Evolutionary conservation across 176 grass and related monocot genomes (phyloP), one percentile per base, ranked within the genome.

Genomic region (Olyra latifolia): DNA sequence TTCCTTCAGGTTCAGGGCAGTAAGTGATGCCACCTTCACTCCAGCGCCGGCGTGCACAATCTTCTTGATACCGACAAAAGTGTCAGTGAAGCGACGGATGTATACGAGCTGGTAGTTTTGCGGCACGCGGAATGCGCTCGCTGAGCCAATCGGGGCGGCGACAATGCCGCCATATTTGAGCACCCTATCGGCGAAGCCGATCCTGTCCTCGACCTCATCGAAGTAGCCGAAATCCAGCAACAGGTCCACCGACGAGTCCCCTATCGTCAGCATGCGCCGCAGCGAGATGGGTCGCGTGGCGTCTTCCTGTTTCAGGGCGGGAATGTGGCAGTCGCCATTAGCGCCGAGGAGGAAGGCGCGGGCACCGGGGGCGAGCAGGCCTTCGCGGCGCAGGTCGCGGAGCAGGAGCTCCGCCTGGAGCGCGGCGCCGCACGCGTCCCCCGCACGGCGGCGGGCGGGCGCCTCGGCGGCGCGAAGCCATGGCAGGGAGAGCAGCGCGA

Each of bases 1-100:
- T 80, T 77, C 62, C 27, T 80, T 83, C 58, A 53, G 14, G 62
- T 60, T 60, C 57, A 15, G 12, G 24, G n/a, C 8, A 73, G 60
- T 4, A 22, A 44, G 10, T 53, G 63, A n/a, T 81, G 42, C 15
- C 41, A 81, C 39, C 59, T 87, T 23, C 63, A 48, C 6, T 75
- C 30, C 45, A 5, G 19, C 43, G 5, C 61, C 27, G 11, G 66
- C 68, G 10, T 40, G 42, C 5, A 69, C 65, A 23, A 72, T 64
- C 86, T 93, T 93, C 88, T 86, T 97, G 55, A 97, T 69, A 19
- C 85, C 90, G 38, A 97, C 76, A 32, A 89, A 78, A 48, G 76
- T 86, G 38, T 81, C 71, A 23, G 82, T 82, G 30, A 97, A 93
- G 12, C 27, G 82, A 61, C 72, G 80, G 48, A 89, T 59, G 83